Evolutionary conservation across 2,329 filamentous ascomycete genomes (phyloP), one percentile per base, ranked within the genome.

Genomic region (Leptodontidium sp.): DNA sequence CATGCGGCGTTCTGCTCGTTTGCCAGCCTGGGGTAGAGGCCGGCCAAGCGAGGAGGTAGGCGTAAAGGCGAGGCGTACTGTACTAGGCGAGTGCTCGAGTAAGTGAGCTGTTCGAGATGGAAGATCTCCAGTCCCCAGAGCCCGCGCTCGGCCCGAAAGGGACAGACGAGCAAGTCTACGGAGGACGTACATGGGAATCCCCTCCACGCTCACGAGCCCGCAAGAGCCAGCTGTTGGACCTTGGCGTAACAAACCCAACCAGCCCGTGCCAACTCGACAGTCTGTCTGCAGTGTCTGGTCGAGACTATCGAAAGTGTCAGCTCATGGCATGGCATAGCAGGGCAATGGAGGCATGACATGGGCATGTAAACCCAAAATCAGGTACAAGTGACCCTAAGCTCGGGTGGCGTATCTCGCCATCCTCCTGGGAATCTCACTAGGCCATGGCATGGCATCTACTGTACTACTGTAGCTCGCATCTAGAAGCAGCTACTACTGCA

Each of bases 121-220:
- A n/a, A 62, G 65, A 59, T 55, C 49, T 57, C 45, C 38, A 17
- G 17, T 5, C 21, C 6, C 2, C 17, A 47, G 17, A 32, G 61
- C 35, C 7, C 29, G 32, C 32, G 43, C 66, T 64, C 61, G 61
- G 52, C 66, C 66, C 61, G 66, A 67, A 67, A 67, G 66, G 53
- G 59, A 64, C 43, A 67, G 40, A 64, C 66, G 66, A 67, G 65
- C 65, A 62, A 53, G n/a, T 52, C 26, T 21, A 21, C 21, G 21
- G 21, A 21, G 21, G 21, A 21, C 21, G 21, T 49, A 43, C 61
- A 52, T 38, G 61, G 45, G 47, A 64, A 40, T n/a, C 24, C 21
- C 26, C 61, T 50, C 45, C 17, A 11, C 21, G 21, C 21, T 21
- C 21, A 8, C 21, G 29, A 40, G 38, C 61, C 14, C 8, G 49